Evolutionary conservation across 2,329 filamentous ascomycete species (phyloP).

Genomic region (Metarhizium album): DNA sequence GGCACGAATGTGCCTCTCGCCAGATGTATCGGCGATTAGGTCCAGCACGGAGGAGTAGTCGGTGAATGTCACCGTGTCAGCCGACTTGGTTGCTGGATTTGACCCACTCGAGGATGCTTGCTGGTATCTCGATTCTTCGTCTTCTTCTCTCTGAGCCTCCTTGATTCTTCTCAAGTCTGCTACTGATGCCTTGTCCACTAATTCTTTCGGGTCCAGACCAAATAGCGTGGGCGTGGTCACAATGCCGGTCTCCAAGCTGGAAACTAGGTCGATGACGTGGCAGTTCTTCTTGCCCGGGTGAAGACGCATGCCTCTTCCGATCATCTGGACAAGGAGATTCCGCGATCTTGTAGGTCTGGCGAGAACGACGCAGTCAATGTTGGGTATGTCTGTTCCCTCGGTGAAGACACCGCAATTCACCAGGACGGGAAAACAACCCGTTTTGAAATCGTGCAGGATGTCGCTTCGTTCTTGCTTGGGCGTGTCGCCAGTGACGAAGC

Average conservation of each 20-base stretch:
- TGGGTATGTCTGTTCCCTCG: slow-evolving; percentile 95
- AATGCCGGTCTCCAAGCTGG: slow-evolving; percentile 72
- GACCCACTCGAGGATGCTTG: slow-evolving; percentile 6
- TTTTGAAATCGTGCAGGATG: slow-evolving; percentile 65
- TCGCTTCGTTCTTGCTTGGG: slow-evolving; percentile 55
- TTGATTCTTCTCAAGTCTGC: slow-evolving; percentile 49
- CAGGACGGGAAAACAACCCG: slow-evolving; percentile 70
- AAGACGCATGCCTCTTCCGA: slow-evolving; percentile 83
- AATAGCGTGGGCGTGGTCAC: slow-evolving; percentile 88
- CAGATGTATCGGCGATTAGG: slow-evolving; percentile 69
- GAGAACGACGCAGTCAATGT: slow-evolving; percentile 86
- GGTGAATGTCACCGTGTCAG: slow-evolving; percentile 59
- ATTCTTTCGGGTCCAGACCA: slow-evolving; percentile 72
- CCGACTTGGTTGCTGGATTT: slow-evolving; percentile 8
- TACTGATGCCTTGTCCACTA: slow-evolving; percentile 57
- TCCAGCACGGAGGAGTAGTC: slow-evolving; percentile 92
- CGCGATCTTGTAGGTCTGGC: slow-evolving; percentile 81
- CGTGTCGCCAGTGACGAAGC: slow-evolving; percentile 79
- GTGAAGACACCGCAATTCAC: slow-evolving; percentile 96
- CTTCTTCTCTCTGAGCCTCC: slow-evolving; percentile 32
- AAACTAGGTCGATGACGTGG: slow-evolving; percentile 93
- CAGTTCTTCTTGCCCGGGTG: slow-evolving; percentile 75
- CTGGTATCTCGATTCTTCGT: slow-evolving; percentile 22
- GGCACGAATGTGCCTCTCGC: slow-evolving; percentile 66
- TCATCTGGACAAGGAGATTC: slow-evolving; percentile 96